Evolutionary conservation across 768 basidiomycete species (phyloP), one percentile per base, ranked within the genome.

Genomic region (Macrolepiota albuminosa): DNA sequence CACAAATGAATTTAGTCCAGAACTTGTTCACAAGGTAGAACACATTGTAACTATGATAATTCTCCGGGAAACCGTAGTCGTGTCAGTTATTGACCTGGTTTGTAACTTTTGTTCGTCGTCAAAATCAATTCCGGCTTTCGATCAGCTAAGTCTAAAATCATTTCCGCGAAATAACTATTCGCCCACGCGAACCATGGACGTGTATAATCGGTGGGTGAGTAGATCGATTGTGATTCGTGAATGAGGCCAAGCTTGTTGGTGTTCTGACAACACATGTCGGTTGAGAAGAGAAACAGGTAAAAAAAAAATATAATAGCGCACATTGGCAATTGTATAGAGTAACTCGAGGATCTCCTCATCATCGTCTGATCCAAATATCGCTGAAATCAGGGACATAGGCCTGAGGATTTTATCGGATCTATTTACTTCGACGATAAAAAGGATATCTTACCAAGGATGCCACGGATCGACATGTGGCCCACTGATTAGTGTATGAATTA

Each of bases 111-210:
- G 61, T 76, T 75, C 29, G 73, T 71, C 50, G 80, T 80, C 69
- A 92, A 78, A 51, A 91, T 82, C 33, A 91, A 75, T 52, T 78
- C 76, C 4, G 90, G 90, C 70, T 90, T 90, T 60, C 89, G 78
- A 63, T 82, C 76, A 45, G 90, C 89, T 37, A 92, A 75, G 65
- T 92, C 89, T 56, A 91, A 71, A 21, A 91, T 75, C 87, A 91
- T 89, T 75, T 91, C 89, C 39, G 89, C 84, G 67, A 91, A 91
- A 70, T 87, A 92, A 71, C 87, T 88, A 69, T 89, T 90, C 14
- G 85, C 89, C 89, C 88, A 91, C 24, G 89, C 89, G 70, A 91
- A 91, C 88, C 88, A 91, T 21, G 84, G 78, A 24, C 89, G 78
- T 39, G 87, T 89, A 66, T 88, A 90, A 31, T 78, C 76, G 16